phyloP scores from a whole-genome alignment of 2,329 filamentous ascomycete species.

The Epicoccum sorghinum region DNA sequence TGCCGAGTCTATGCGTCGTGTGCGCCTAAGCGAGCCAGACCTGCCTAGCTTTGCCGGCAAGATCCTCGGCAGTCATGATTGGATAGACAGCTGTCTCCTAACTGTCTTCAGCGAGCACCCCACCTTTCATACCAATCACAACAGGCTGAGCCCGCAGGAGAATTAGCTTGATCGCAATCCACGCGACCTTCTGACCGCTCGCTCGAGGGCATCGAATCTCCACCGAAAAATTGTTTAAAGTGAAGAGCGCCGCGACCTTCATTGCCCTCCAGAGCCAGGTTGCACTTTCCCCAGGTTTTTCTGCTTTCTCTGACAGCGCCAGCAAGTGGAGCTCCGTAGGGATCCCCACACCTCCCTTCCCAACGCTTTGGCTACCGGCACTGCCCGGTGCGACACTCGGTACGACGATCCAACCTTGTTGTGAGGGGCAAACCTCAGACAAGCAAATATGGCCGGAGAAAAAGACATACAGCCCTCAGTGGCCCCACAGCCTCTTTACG shows the following conservation, averaged over 20 bases:
- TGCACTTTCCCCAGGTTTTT: slow-evolving; percentile 13
- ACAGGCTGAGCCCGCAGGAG: slow-evolving; percentile 3
- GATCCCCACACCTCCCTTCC: slow-evolving; percentile 2
- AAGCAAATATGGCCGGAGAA: slow-evolving; percentile 24
- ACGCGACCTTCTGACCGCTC: slow-evolving; percentile 7
- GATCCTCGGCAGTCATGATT: slow-evolving; percentile 1
- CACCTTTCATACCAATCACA: slow-evolving; percentile 13
- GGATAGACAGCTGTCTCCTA: slow-evolving; percentile 1
- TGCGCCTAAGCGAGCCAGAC: slow-evolving; percentile 6
- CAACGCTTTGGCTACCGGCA: slow-evolving; percentile 3
- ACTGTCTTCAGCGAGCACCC: neutral
- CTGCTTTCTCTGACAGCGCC: slow-evolving; percentile 1
- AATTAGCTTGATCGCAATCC: slow-evolving; percentile 6
- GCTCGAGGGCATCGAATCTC: slow-evolving; percentile 1
- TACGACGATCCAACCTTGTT: neutral
- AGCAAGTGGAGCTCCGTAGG: slow-evolving; percentile 1
- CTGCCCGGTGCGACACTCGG: neutral
- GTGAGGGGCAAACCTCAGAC: slow-evolving; percentile 2
- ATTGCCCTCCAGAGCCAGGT: slow-evolving; percentile 1
- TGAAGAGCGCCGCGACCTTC: slow-evolving; percentile 11
- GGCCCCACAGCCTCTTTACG: slow-evolving; percentile 14
- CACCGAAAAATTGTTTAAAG: slow-evolving; percentile 16
- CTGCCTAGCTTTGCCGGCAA: slow-evolving; percentile 5
- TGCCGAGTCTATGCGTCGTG: slow-evolving; percentile 6
- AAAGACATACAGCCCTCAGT: slow-evolving; percentile 33